Percentiles rank a stretch among this genome's conserved stretches.
Conservation (phyloP, 768 basidiomycete species). For the Psilocybe tampanensis region DNA sequence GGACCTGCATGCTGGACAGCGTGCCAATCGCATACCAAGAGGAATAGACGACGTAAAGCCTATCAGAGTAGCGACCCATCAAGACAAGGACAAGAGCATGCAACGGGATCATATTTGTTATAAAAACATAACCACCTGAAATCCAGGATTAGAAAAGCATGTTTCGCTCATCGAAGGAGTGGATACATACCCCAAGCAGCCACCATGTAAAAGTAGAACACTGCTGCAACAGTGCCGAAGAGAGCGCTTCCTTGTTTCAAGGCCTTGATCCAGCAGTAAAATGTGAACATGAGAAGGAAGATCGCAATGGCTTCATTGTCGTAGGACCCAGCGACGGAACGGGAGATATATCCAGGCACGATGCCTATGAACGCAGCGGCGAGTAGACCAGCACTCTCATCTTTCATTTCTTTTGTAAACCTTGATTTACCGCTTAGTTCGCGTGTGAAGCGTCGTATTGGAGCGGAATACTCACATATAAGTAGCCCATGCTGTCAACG, state of each 20-base stretch:
- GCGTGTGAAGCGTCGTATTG: neutral
- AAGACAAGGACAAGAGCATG: constrained; percentile 93
- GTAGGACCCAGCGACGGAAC: constrained; percentile 98
- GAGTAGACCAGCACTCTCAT: constrained; percentile 92
- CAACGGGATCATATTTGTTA: constrained; percentile 99
- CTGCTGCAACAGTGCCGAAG: constrained; percentile 85
- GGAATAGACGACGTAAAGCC: constrained; percentile 93
- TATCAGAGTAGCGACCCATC: constrained; percentile 93
- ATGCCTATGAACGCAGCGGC: constrained; percentile 99
- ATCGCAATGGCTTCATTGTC: constrained; percentile 99
- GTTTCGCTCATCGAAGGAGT: neutral
- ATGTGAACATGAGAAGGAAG: constrained; percentile 99
- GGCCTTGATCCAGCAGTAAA: constrained; percentile 96
- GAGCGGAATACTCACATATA: constrained; percentile 68
- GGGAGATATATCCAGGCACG: constrained; percentile 97
- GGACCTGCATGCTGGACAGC: constrained; percentile 97
- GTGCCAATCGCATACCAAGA: constrained; percentile 99
- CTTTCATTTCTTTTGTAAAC: constrained; percentile 97
- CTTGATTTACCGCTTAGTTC: constrained; percentile 37
- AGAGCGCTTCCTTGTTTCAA: constrained; percentile 92
- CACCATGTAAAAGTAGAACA: constrained; percentile 99
- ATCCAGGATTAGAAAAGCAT: constrained; percentile 2
- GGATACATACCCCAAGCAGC: constrained; percentile 89
- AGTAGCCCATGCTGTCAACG: constrained; percentile 94
- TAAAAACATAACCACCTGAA: constrained; percentile 95